Base-by-base conservation (phyloP, 106 monocot genomes). In the Allium fistulosum region DNA sequence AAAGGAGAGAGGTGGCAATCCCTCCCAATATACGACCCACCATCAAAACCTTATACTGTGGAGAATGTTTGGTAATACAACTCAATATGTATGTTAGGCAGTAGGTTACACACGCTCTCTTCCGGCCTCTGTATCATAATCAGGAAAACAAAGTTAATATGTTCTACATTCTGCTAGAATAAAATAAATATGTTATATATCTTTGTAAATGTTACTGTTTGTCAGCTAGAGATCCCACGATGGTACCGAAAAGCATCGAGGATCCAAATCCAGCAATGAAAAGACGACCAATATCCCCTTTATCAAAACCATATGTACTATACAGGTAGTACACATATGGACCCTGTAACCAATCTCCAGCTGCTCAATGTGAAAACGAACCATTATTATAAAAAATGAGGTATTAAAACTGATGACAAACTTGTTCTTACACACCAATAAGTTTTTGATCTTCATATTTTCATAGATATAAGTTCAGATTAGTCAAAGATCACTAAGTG, bases 211-310 rank as follows among this genome's bases (percentile, higher is more conserved):
- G 84, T 78, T 67, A 94, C 97, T 85, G 94, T 78, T 88, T 95
- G 71, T 95, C 94, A 12, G 94, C 94, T 65, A 95, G 65, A 74
- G 94, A 95, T 53, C 91, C 94, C 9, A 95, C 94, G 59, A 95
- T 86, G 5, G 94, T 95, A 56, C 94, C 94, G 60, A 95, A 95
- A 46, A 95, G 66, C 94, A 95, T 91, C 55, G 94, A 95, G 58
- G 94, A 95, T 61, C 91, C 94, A 67, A 95, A 95, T 17, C 94
- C 94, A 22, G 91, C 94, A 63, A 95, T 95, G 77, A 95, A 95
- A 62, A 95, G 94, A 16, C 94, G 85, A 1, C 94, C 94, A 27
- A 95, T 95, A 37, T 95, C 94, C 58, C 91, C 91, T 81, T 95
- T 95, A 63, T 80, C 79, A 67, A 88, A 95, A 15, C 94, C 94